phyloP scores from a whole-genome alignment of 371 early-diverging fungal genomes.

The Apophysomyces variabilis region DNA sequence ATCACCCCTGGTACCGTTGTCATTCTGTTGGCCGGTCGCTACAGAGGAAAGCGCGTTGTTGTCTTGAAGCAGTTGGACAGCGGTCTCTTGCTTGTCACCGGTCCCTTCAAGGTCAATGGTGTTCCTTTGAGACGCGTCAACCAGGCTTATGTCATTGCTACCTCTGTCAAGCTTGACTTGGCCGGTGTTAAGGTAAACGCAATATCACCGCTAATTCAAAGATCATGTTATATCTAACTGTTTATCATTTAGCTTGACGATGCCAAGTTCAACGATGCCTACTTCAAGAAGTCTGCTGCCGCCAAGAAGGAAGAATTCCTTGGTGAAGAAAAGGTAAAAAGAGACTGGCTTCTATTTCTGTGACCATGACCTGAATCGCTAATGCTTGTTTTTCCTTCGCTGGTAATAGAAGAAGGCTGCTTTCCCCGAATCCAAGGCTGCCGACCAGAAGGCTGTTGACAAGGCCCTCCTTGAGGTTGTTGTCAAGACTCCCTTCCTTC shows the following conservation, averaged over 20 bases:
- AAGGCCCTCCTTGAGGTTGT: slow-evolving; percentile 78
- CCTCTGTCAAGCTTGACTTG: slow-evolving; percentile 96
- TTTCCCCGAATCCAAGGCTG: slow-evolving; percentile 71
- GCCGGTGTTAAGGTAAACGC: slow-evolving; percentile 67
- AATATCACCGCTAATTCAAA: background rate
- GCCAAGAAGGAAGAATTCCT: slow-evolving; percentile 89
- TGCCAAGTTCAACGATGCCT: slow-evolving; percentile 89
- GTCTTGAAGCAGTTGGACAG: slow-evolving; percentile 96
- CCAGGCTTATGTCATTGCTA: slow-evolving; percentile 98
- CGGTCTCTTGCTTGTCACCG: slow-evolving; percentile 96
- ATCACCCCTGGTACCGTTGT: slow-evolving; percentile 98
- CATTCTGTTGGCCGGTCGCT: slow-evolving; percentile 95
- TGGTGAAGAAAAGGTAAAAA: slow-evolving; percentile 65
- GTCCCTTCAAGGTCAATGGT: slow-evolving; percentile 98
- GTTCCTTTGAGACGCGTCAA: slow-evolving; percentile 97
- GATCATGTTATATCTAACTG: slow-evolving; percentile 4
- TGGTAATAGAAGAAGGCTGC: slow-evolving; percentile 62
- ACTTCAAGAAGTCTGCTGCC: slow-evolving; percentile 83
- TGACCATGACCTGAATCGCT: background rate
- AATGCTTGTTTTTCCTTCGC: background rate
- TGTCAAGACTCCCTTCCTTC: slow-evolving; percentile 85
- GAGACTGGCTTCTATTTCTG: background rate
- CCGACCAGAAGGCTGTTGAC: slow-evolving; percentile 91
- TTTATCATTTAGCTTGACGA: slow-evolving; percentile 44
- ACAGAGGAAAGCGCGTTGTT: slow-evolving; percentile 98